Conservation (phyloP, 345 rosid genomes). For the Adansonia digitata region DNA sequence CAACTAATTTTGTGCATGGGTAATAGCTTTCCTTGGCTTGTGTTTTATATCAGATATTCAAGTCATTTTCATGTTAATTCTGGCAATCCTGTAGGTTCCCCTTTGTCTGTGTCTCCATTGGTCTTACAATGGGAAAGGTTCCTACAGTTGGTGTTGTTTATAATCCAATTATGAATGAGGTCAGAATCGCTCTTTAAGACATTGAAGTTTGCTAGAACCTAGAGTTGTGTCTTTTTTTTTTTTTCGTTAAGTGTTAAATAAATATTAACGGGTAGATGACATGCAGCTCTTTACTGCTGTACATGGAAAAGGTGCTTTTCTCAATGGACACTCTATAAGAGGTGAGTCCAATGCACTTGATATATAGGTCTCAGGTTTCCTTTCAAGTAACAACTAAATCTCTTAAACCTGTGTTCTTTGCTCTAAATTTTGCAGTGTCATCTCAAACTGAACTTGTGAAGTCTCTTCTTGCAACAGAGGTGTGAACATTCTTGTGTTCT, state of each 20-base stretch:
- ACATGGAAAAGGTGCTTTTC: conserved; percentile 71
- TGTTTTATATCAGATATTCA: not conserved
- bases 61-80: not conserved
- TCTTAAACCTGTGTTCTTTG: conserved; percentile 9
- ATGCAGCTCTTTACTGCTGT: conserved; percentile 75
- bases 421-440: conserved; percentile 53
- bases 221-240: not conserved
- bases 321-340: conserved; percentile 76
- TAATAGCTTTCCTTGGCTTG: conserved; percentile 19
- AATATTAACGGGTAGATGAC: conserved; percentile 6
- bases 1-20: conserved; percentile 98
- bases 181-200: conserved; percentile 22
- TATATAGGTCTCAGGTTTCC: not conserved
- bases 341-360: conserved; percentile 33
- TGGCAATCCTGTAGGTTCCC: conserved; percentile 54
- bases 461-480: conserved; percentile 88
- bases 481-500: conserved; percentile 19
- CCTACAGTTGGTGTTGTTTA: conserved; percentile 87
- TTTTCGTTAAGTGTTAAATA: not conserved
- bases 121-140: conserved; percentile 79
- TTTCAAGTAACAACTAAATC: not conserved
- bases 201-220: not conserved
- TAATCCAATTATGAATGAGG: conserved; percentile 95
- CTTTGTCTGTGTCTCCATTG: conserved; percentile 84
- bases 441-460: conserved; percentile 66